These are phyloP conservation scores for Sherardia arvensis DNA, from an alignment of 257 asterid genomes.

Conservation along the genomic window DNA sequence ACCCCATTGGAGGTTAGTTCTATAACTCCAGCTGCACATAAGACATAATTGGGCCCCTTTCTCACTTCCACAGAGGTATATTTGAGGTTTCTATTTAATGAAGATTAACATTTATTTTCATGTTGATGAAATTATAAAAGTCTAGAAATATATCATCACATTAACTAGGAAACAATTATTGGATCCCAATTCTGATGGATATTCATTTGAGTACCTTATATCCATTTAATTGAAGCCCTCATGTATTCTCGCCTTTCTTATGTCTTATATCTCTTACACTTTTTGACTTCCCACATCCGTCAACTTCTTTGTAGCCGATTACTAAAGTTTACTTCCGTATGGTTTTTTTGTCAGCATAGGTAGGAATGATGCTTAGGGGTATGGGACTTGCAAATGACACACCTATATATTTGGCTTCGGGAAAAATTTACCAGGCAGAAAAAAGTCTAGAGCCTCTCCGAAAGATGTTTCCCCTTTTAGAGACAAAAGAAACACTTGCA, in stretches of 20 bases:
- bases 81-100: not conserved
- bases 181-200: not conserved
- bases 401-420: constrained; percentile 75
- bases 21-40: not conserved
- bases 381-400: constrained; percentile 81
- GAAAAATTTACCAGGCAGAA: constrained; percentile 57
- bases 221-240: not conserved
- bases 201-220: not conserved
- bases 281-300: not conserved
- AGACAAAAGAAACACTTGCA: constrained; percentile 69
- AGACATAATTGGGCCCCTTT: not conserved
- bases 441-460: constrained; percentile 54
- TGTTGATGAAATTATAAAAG: not conserved
- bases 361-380: constrained; percentile 92
- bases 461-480: constrained; percentile 67
- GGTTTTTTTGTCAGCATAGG: constrained; percentile 79
- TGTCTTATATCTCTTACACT: not conserved
- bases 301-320: constrained; percentile 9
- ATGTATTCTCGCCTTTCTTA: not conserved
- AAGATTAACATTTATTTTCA: not conserved
- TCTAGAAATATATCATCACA: no score
- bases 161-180: not conserved
- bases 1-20: constrained; percentile 86
- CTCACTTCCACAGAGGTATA: not conserved
- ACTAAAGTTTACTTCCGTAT: constrained; percentile 22